Evolutionary conservation across 2,329 filamentous ascomycete genomes (phyloP).

Genomic region (Coniochaeta sp.): DNA sequence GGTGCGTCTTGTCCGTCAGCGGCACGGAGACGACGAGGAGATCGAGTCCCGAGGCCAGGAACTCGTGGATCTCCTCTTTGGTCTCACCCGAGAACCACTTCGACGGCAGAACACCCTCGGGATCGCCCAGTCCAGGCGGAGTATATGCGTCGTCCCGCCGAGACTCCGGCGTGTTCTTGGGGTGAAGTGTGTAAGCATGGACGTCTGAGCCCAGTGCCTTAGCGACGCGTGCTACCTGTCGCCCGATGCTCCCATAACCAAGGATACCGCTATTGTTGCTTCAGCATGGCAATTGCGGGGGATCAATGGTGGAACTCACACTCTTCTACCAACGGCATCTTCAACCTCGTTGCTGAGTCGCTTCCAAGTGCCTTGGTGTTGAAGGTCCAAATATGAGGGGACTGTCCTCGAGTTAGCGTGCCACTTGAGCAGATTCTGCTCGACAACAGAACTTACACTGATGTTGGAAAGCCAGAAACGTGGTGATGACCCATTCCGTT

Average conservation of each 20-base stretch:
- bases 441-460: constrained; percentile 25
- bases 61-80: constrained; percentile 37
- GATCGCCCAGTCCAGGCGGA: constrained; percentile 57
- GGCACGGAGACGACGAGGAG: constrained; percentile 45
- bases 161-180: constrained; percentile 59
- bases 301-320: constrained; percentile 28
- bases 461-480: constrained; percentile 42
- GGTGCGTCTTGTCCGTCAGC: constrained; percentile 37
- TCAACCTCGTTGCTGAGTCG: constrained; percentile 22
- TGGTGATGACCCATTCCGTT: constrained; percentile 47
- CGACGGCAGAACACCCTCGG: constrained; percentile 37
- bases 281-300: not conserved
- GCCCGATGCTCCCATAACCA: constrained; percentile 47
- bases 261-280: constrained; percentile 35
- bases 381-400: constrained; percentile 34
- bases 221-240: constrained; percentile 48
- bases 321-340: constrained; percentile 39
- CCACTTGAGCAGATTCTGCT: not conserved
- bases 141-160: constrained; percentile 58
- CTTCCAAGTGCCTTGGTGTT: constrained; percentile 36
- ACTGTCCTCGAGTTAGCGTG: constrained; percentile 22
- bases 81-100: constrained; percentile 43
- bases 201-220: constrained; percentile 64
- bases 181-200: constrained; percentile 66
- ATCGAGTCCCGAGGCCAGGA: constrained; percentile 43